These are phyloP conservation scores for Hyaloperonospora brassicae DNA, from an alignment of 352 stramenopile genomes.

Conservation along the genomic window DNA sequence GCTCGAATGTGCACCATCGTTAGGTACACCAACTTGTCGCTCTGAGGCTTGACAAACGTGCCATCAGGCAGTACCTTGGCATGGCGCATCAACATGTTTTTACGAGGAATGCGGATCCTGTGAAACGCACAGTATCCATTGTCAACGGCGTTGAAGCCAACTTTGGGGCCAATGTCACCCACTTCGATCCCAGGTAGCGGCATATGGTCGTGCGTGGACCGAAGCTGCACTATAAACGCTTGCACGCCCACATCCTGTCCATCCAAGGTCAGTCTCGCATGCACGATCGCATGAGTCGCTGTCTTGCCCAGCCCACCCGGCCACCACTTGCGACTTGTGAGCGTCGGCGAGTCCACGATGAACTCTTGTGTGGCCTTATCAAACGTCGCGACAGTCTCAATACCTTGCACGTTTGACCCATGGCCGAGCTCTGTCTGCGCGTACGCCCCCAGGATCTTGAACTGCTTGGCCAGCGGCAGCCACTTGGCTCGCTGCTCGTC, in stretches of 20 bases:
- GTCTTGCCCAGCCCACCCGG: slow-evolving; percentile 44
- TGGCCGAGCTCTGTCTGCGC: slow-evolving; percentile 29
- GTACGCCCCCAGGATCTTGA: slow-evolving; percentile 24
- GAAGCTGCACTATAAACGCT: slow-evolving; percentile 25
- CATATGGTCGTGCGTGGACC: slow-evolving; percentile 20
- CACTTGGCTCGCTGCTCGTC: slow-evolving; percentile 22
- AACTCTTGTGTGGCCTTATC: slow-evolving; percentile 86
- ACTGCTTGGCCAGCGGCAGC: slow-evolving; percentile 22
- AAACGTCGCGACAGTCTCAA: slow-evolving; percentile 35
- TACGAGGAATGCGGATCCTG: slow-evolving; percentile 19
- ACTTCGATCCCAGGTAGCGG: slow-evolving; percentile 25
- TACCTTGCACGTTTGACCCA: slow-evolving; percentile 28
- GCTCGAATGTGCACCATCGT: slow-evolving; percentile 46
- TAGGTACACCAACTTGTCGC: slow-evolving; percentile 59
- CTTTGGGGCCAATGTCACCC: slow-evolving; percentile 26
- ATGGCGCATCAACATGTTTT: slow-evolving; percentile 29
- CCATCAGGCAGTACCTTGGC: slow-evolving; percentile 45
- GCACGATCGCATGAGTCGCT: slow-evolving; percentile 26
- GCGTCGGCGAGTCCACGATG: slow-evolving; percentile 90
- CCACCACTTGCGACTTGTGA: slow-evolving; percentile 95
- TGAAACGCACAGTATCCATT: slow-evolving; percentile 27
- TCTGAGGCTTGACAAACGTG: slow-evolving; percentile 50
- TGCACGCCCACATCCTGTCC: slow-evolving; percentile 25
- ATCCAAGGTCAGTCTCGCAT: slow-evolving; percentile 20
- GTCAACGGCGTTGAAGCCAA: slow-evolving; percentile 25